Evolutionary conservation across 2,329 filamentous ascomycete genomes (phyloP).

Genomic region (Colletotrichum lentis): DNA sequence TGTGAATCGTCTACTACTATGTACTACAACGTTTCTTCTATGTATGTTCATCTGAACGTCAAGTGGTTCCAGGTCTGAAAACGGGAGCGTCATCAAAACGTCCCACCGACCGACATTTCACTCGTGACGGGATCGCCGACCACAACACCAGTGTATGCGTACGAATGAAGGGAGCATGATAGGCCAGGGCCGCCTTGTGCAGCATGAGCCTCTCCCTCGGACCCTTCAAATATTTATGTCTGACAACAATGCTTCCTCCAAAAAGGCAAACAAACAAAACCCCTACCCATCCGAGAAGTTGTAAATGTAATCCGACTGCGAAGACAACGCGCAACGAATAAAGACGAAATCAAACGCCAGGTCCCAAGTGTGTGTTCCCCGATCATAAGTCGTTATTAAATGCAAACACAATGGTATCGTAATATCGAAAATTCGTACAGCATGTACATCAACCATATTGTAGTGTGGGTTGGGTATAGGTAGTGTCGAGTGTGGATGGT

Average conservation of each 20-base stretch:
- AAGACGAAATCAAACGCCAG: slow-evolving; percentile 34
- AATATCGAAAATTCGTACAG: slow-evolving; percentile 35
- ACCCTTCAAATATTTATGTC: not conserved
- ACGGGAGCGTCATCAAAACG: not conserved
- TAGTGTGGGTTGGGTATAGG: slow-evolving; percentile 31
- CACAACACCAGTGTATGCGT: not conserved
- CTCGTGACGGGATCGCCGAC: not conserved
- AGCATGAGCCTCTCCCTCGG: not conserved
- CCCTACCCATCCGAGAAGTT: not conserved
- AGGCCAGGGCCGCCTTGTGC: not conserved
- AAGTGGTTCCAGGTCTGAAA: slow-evolving; percentile 15
- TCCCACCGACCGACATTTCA: slow-evolving; percentile 5
- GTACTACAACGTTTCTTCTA: slow-evolving; percentile 30
- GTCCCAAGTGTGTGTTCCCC: slow-evolving; percentile 24
- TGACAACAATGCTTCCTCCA: slow-evolving; percentile 4
- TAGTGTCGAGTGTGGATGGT: slow-evolving; percentile 18
- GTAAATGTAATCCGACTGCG: not conserved
- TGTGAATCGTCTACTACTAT: slow-evolving; percentile 21
- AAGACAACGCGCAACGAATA: slow-evolving; percentile 25
- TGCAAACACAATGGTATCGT: slow-evolving; percentile 36
- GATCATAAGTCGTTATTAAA: slow-evolving; percentile 38
- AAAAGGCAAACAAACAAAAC: not conserved
- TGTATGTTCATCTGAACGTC: slow-evolving; percentile 30
- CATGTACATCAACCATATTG: slow-evolving; percentile 28
- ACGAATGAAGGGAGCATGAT: not conserved